Conservation (phyloP, 2,329 filamentous ascomycete genomes). For the Penicillium sp. region DNA sequence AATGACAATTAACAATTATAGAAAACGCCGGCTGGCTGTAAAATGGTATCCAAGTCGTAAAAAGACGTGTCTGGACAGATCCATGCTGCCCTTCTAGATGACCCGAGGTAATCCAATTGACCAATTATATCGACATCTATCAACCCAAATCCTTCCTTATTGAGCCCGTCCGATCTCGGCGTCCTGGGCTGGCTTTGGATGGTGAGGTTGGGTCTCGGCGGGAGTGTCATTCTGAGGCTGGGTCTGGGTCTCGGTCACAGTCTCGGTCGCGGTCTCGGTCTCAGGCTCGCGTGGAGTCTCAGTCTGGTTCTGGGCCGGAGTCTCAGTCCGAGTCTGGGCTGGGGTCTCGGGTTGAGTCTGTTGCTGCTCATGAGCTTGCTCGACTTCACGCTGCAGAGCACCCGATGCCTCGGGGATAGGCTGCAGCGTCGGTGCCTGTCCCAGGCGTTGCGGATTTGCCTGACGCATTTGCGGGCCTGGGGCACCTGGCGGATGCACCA, state of each 20-base stretch:
- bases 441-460: background rate
- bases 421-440: background rate
- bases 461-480: conserved; percentile 21
- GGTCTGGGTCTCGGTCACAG: background rate
- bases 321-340: background rate
- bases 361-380: background rate
- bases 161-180: conserved; percentile 26
- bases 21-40: conserved; percentile 2
- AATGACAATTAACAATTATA: conserved; percentile 8
- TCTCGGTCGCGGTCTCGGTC: background rate
- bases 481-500: background rate
- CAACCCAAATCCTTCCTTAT: background rate
- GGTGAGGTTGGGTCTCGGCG: background rate
- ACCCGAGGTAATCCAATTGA: background rate
- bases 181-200: background rate
- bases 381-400: background rate
- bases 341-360: background rate
- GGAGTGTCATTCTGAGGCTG: background rate
- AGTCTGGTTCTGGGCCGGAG: background rate
- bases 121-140: background rate
- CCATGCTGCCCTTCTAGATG: conserved; percentile 4
- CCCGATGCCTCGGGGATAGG: conserved; percentile 17
- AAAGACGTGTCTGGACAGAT: conserved; percentile 8
- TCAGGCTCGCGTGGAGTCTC: background rate
- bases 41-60: conserved; percentile 9